Conservation (phyloP, 2,329 filamentous ascomycete species). For the Talaromyces piceae region DNA sequence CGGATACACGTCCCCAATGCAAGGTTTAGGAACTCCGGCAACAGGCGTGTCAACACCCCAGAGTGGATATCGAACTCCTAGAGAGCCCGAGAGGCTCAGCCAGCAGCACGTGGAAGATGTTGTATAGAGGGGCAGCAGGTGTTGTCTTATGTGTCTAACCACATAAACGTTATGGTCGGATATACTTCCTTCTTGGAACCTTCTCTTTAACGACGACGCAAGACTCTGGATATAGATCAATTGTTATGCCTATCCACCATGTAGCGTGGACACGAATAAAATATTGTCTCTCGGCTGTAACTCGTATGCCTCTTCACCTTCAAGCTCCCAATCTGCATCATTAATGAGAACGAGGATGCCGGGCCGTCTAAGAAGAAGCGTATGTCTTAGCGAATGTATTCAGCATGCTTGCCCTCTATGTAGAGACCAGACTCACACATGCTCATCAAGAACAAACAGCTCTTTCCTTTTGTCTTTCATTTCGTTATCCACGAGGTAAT, state of each 20-base stretch:
- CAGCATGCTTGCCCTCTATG: not conserved
- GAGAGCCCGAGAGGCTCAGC: slow-evolving; percentile 37
- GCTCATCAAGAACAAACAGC: slow-evolving; percentile 77
- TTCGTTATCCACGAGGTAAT: slow-evolving; percentile 67
- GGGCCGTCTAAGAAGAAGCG: slow-evolving; percentile 60
- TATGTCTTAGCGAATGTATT: slow-evolving; percentile 13
- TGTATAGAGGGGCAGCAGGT: too few species aligned
- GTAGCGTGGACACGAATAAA: slow-evolving; percentile 91
- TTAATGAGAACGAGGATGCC: slow-evolving; percentile 96
- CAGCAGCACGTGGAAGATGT: slow-evolving; percentile 41
- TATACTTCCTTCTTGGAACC: slow-evolving; percentile 3
- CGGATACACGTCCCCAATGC: slow-evolving; percentile 38
- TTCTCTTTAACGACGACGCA: slow-evolving; percentile 4
- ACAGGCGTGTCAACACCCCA: slow-evolving; percentile 38
- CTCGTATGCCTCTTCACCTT: slow-evolving; percentile 87
- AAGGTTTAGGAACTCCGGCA: slow-evolving; percentile 33
- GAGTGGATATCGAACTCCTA: slow-evolving; percentile 34
- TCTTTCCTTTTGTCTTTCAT: slow-evolving; percentile 85
- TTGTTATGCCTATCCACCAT: slow-evolving; percentile 63
- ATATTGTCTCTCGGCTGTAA: slow-evolving; percentile 77
- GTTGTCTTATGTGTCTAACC: slow-evolving; percentile 23
- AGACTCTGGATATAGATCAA: slow-evolving; percentile 6
- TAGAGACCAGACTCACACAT: slow-evolving; percentile 61
- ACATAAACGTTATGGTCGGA: not conserved
- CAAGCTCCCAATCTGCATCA: slow-evolving; percentile 96